These are phyloP conservation scores for Colletotrichum tamarilloi DNA, from an alignment of 2,329 filamentous ascomycete species.

Conservation along the genomic window DNA sequence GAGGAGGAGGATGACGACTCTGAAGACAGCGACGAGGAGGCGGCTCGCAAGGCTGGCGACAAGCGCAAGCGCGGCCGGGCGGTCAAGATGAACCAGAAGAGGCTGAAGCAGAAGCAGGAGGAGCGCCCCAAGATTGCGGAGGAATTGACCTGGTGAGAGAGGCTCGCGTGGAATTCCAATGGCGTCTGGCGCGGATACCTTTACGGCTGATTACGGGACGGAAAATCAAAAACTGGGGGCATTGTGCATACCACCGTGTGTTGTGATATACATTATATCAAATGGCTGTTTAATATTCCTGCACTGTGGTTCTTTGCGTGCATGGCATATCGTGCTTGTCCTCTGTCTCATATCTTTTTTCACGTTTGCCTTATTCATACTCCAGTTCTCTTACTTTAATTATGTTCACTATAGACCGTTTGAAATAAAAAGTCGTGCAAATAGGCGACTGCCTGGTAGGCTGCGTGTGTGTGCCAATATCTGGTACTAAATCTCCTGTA, in stretches of 20 bases:
- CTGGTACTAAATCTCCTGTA: background rate
- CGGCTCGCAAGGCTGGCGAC: constrained; percentile 66
- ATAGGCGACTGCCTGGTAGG: background rate
- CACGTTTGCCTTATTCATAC: background rate
- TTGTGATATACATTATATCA: constrained; percentile 18
- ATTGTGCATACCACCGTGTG: constrained; percentile 27
- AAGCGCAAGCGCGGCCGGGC: constrained; percentile 64
- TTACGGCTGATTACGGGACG: constrained; percentile 32
- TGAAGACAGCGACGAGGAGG: constrained; percentile 66
- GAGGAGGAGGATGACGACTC: constrained; percentile 68
- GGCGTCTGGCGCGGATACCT: constrained; percentile 34
- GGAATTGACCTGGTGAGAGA: constrained; percentile 53
- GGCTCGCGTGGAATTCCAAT: constrained; percentile 19
- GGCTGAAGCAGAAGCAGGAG: constrained; percentile 59
- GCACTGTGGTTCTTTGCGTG: background rate
- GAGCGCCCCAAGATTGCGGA: constrained; percentile 54
- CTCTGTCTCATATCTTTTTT: background rate
- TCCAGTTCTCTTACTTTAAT: background rate
- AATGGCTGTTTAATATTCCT: constrained; percentile 15
- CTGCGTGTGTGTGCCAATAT: background rate
- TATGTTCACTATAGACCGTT: background rate
- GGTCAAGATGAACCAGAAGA: constrained; percentile 58
- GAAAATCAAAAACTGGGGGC: constrained; percentile 23
- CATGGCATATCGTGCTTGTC: background rate
- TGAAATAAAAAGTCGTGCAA: background rate